phyloP scores from a whole-genome alignment of 2,329 filamentous ascomycete genomes.

The Colletotrichum falcatum region DNA sequence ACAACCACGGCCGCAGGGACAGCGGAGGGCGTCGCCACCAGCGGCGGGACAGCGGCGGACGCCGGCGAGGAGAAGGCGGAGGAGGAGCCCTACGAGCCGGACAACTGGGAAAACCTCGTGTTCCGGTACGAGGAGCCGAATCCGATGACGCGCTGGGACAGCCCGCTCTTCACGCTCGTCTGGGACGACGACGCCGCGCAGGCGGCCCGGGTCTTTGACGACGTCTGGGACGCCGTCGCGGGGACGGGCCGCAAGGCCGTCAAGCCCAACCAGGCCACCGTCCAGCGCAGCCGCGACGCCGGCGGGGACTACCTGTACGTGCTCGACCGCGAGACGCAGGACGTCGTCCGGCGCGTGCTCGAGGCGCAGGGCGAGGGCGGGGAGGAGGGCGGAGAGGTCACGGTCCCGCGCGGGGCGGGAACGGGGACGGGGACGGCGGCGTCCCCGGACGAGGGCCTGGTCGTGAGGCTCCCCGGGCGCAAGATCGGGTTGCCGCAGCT shows the following conservation, averaged over 20 bases:
- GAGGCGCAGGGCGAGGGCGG: conserved; percentile 77
- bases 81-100: conserved; percentile 62
- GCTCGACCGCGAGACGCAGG: conserved; percentile 82
- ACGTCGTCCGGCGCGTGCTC: conserved; percentile 77
- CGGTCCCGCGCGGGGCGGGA: conserved; percentile 54
- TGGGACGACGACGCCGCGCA: conserved; percentile 79
- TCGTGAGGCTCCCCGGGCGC: conserved; percentile 74
- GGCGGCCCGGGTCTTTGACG: conserved; percentile 66
- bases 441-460: conserved; percentile 54
- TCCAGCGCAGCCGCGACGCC: conserved; percentile 72
- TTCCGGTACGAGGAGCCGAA: conserved; percentile 91
- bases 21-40: neutral
- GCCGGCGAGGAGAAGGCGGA: conserved; percentile 42
- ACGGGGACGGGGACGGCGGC: conserved; percentile 8
- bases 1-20: conserved; percentile 56
- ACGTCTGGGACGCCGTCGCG: conserved; percentile 80
- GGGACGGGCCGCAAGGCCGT: conserved; percentile 73
- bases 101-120: conserved; percentile 81
- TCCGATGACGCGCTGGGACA: conserved; percentile 86
- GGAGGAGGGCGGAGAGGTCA: conserved; percentile 64
- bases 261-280: conserved; percentile 80
- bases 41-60: conserved; percentile 52
- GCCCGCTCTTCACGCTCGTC: conserved; percentile 82
- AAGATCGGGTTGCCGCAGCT: conserved; percentile 79
- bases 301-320: conserved; percentile 82